Percentiles rank a stretch among this genome's conserved stretches.
phyloP scores from a whole-genome alignment of 768 basidiomycete genomes.

The Russula dissimulans region DNA sequence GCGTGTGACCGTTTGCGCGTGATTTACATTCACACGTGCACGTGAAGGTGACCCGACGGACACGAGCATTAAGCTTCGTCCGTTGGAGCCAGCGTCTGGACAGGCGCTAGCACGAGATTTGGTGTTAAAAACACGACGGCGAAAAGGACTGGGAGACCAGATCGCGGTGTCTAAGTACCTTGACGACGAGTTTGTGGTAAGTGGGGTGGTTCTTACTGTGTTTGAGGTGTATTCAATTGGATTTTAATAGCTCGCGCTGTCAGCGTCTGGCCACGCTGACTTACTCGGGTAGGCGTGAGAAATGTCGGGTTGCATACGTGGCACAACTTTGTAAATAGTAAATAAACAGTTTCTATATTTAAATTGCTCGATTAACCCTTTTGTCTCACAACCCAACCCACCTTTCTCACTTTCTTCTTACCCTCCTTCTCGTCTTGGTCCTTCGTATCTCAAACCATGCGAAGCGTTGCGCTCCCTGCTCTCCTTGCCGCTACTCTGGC shows the following conservation, averaged over 20 bases:
- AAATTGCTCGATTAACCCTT: neutral
- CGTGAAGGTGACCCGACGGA: slow-evolving; percentile 89
- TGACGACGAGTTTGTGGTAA: slow-evolving; percentile 91
- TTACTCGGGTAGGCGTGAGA: slow-evolving; percentile 52
- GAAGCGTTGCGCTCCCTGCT: slow-evolving; percentile 76
- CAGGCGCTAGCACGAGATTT: slow-evolving; percentile 92
- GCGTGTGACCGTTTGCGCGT: slow-evolving; percentile 21
- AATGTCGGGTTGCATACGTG: slow-evolving; percentile 35
- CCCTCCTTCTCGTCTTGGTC: slow-evolving; percentile 38
- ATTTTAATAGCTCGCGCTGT: slow-evolving; percentile 67
- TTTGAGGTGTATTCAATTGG: neutral
- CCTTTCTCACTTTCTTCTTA: slow-evolving; percentile 32
- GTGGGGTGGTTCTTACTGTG: slow-evolving; percentile 24
- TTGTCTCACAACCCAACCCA: slow-evolving; percentile 22
- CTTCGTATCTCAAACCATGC: slow-evolving; percentile 66
- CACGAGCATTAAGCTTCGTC: slow-evolving; percentile 91
- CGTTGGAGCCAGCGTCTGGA: slow-evolving; percentile 94
- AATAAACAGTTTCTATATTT: slow-evolving; percentile 26
- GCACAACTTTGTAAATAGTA: slow-evolving; percentile 23
- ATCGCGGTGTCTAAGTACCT: slow-evolving; percentile 96
- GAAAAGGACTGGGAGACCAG: slow-evolving; percentile 95
- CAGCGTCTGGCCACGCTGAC: slow-evolving; percentile 94
- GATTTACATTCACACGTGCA: neutral
- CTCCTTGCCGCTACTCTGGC: slow-evolving; percentile 55
- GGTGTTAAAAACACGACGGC: slow-evolving; percentile 89